Evolutionary conservation across 257 asterid species (phyloP).

Genomic region (Knoxia roxburghii): DNA sequence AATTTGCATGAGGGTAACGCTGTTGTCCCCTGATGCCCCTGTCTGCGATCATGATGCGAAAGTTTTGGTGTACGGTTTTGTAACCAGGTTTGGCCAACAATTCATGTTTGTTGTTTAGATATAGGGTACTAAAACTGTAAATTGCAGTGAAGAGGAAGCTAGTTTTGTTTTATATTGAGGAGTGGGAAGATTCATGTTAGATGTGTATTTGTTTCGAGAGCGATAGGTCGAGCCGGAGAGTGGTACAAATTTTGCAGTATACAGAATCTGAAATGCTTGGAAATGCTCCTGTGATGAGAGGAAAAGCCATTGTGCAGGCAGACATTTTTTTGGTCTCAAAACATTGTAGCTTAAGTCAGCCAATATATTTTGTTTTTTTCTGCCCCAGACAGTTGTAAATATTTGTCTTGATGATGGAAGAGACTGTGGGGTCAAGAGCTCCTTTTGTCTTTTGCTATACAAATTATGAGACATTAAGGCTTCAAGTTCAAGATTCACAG

Average conservation of each 20-base stretch:
- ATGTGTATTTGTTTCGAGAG: neutral
- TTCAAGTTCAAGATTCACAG: no score
- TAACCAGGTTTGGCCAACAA: neutral
- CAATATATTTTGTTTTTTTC: neutral
- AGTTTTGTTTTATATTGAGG: conserved; percentile 12
- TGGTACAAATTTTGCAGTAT: conserved; percentile 6
- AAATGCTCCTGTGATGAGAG: neutral
- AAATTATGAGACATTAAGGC: no score
- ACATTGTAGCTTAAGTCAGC: neutral
- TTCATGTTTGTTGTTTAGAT: neutral
- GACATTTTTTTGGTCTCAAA: neutral
- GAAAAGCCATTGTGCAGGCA: neutral
- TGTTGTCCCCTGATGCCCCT: conserved; percentile 5
- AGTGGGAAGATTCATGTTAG: conserved; percentile 9
- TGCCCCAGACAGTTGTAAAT: conserved; percentile 4
- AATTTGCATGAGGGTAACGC: conserved; percentile 35
- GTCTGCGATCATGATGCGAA: conserved; percentile 12
- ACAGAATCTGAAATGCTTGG: neutral
- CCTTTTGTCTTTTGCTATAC: no score
- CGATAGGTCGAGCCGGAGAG: neutral
- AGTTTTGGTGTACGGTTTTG: conserved; percentile 6
- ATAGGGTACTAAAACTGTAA: conserved; percentile 19
- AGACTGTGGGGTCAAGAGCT: no score
- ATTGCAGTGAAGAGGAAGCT: conserved; percentile 18
- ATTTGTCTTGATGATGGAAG: no score